Evolutionary conservation across 208 protist species (phyloP).

Genomic region (Acanthamoeba quina): DNA sequence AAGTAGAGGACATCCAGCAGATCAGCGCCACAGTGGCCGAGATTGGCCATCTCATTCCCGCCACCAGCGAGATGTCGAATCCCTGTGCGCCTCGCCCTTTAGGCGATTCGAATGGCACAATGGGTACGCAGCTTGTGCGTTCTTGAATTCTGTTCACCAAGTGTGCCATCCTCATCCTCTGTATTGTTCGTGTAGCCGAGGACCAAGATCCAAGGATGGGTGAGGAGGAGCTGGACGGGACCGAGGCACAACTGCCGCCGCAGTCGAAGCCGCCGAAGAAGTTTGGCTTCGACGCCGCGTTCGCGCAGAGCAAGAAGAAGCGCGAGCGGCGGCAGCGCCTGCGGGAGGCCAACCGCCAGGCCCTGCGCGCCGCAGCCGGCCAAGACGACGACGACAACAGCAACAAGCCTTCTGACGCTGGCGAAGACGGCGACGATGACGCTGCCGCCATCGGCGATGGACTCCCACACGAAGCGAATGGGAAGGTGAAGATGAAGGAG

Average conservation of each 20-base stretch:
- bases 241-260: no score
- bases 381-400: not conserved
- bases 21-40: not conserved
- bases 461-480: not conserved
- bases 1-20: not conserved
- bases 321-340: not conserved
- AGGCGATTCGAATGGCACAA: no score
- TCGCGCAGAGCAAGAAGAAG: constrained; percentile 24
- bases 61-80: not conserved
- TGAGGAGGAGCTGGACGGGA: no score
- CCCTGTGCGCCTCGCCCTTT: not conserved
- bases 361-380: not conserved
- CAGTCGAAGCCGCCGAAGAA: not conserved
- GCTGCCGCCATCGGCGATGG: no score
- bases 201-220: no score
- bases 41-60: not conserved
- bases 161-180: no score
- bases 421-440: not conserved
- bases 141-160: no score
- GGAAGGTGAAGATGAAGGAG: not conserved
- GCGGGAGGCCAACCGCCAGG: not conserved
- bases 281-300: constrained; percentile 1
- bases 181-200: no score
- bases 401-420: not conserved
- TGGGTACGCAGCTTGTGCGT: no score